Conservation (phyloP, 164 flowering plant species). For the Sextonia rubra region DNA sequence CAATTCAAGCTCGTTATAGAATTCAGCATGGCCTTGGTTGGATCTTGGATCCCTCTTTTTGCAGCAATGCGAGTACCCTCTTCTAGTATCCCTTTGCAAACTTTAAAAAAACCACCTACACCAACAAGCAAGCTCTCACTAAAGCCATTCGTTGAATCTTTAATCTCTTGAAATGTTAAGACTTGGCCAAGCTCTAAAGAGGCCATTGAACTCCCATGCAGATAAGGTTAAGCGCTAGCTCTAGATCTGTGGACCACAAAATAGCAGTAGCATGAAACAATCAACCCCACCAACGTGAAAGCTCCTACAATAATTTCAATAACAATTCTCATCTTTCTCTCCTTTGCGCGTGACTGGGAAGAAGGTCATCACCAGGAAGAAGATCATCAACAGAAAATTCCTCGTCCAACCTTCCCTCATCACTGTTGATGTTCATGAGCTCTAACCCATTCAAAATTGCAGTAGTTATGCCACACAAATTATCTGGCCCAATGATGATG, state of each 20-base stretch:
- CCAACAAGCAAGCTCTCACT: slow-evolving; percentile 80
- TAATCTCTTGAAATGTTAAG: slow-evolving; percentile 77
- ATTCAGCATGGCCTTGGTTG: slow-evolving; percentile 90
- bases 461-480: slow-evolving; percentile 31
- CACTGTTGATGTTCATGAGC: slow-evolving; percentile 83
- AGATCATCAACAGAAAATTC: slow-evolving; percentile 37
- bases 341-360: slow-evolving; percentile 30
- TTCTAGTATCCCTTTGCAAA: slow-evolving; percentile 79
- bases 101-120: slow-evolving; percentile 92
- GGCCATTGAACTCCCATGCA: slow-evolving; percentile 75
- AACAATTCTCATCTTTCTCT: slow-evolving; percentile 34
- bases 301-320: slow-evolving; percentile 47
- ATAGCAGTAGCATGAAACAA: slow-evolving; percentile 51
- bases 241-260: slow-evolving; percentile 37
- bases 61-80: slow-evolving; percentile 82
- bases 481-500: slow-evolving; percentile 82
- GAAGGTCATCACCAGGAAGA: too few species aligned
- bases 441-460: slow-evolving; percentile 94
- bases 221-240: slow-evolving; percentile 39
- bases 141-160: slow-evolving; percentile 84
- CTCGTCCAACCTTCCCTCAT: slow-evolving; percentile 62
- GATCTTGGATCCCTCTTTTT: slow-evolving; percentile 89
- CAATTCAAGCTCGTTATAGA: slow-evolving; percentile 92
- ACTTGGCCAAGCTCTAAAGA: slow-evolving; percentile 62
- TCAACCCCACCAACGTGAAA: slow-evolving; percentile 27